phyloP scores from a whole-genome alignment of 345 rosid species.

The Aurinia saxatilis region DNA sequence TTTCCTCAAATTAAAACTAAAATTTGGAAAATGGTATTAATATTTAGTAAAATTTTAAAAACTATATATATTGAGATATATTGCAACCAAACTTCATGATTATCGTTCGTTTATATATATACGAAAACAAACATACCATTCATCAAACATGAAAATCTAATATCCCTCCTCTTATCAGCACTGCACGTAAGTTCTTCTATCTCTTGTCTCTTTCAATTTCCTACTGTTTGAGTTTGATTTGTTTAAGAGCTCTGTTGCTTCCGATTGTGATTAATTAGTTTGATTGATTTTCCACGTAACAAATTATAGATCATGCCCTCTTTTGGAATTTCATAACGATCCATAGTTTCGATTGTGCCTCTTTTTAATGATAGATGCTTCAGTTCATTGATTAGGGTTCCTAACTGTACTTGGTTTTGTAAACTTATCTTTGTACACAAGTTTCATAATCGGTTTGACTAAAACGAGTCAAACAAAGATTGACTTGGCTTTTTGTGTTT shows the following conservation, averaged over 20 bases:
- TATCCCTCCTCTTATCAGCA: not conserved
- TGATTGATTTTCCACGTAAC: not conserved
- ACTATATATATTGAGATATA: too few relatives aligned
- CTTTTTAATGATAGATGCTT: not conserved
- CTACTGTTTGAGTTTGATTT: not conserved
- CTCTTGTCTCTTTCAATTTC: not conserved
- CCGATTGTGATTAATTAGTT: too few relatives aligned
- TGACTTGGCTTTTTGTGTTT: not conserved
- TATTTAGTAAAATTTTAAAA: too few relatives aligned
- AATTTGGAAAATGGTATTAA: too few relatives aligned
- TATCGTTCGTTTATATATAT: not conserved
- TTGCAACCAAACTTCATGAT: too few relatives aligned
- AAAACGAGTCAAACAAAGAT: not conserved
- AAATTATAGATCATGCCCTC: too few relatives aligned
- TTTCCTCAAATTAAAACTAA: too few relatives aligned
- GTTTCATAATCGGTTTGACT: not conserved
- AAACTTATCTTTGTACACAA: slow-evolving; percentile 10
- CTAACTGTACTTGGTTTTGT: not conserved
- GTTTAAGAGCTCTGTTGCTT: too few relatives aligned
- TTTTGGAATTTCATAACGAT: not conserved
- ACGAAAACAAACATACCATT: not conserved
- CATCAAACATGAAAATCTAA: not conserved
- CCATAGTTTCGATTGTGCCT: not conserved
- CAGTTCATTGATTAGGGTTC: not conserved
- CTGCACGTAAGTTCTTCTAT: not conserved